Conservation (phyloP, 176 grass and related monocot genomes). For the Aegilops tauschii region DNA sequence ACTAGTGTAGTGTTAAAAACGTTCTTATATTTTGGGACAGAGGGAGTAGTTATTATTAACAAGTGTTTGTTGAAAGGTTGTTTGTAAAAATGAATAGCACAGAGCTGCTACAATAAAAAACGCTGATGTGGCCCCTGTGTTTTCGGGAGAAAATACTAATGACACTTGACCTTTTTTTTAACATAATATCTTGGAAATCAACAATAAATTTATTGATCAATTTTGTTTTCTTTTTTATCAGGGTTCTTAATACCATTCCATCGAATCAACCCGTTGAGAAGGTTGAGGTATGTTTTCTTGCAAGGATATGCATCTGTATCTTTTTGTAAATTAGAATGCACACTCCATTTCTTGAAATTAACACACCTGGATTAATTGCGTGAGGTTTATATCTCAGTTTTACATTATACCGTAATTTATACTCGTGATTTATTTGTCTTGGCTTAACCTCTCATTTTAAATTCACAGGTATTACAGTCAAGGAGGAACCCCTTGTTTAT, state of each 20-base stretch:
- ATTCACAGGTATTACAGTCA: constrained; percentile 77
- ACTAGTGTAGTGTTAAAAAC: no score
- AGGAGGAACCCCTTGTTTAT: constrained; percentile 86
- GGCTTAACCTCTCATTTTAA: constrained; percentile 30
- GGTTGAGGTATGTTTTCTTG: constrained; percentile 67
- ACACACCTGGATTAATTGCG: background rate
- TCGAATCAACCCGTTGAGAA: constrained; percentile 81
- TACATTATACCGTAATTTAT: background rate
- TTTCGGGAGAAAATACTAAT: background rate
- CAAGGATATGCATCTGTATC: background rate
- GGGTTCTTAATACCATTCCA: constrained; percentile 86
- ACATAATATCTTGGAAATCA: background rate
- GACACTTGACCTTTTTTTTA: background rate
- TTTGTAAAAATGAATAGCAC: background rate
- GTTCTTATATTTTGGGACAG: no score
- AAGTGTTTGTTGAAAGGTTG: background rate
- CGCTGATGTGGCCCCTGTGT: background rate
- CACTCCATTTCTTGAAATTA: background rate
- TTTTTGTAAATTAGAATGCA: background rate
- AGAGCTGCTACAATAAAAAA: background rate
- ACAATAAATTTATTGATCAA: background rate
- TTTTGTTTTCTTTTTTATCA: constrained; percentile 25
- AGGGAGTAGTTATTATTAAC: background rate
- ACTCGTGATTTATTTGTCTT: background rate
- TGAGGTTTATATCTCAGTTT: background rate